These are phyloP conservation scores for Periconia macrospinosa DNA, from an alignment of 2,329 filamentous ascomycete species.

Conservation along the genomic window DNA sequence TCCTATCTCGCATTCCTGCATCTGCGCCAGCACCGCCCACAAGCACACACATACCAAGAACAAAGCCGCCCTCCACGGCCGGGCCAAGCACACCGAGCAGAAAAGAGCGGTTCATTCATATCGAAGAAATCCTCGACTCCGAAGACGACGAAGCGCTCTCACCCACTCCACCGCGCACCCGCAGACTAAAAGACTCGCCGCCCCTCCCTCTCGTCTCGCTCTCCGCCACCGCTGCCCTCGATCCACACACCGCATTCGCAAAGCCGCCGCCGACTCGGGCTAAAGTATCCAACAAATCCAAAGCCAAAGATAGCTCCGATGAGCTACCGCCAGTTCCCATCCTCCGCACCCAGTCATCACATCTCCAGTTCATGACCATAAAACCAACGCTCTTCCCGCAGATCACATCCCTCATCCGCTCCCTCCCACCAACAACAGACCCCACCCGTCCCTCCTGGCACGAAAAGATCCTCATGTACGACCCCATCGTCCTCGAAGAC, in stretches of 20 bases:
- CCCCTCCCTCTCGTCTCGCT: constrained; percentile 17
- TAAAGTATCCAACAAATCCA: neutral
- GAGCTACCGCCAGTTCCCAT: constrained; percentile 5
- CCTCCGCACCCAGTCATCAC: constrained; percentile 13
- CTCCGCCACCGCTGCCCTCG: neutral
- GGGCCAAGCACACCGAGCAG: constrained; percentile 15
- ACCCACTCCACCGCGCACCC: constrained; percentile 37
- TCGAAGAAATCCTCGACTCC: constrained; percentile 45
- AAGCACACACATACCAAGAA: neutral
- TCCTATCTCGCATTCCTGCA: constrained; percentile 4
- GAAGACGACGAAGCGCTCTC: constrained; percentile 40
- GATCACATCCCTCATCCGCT: constrained; percentile 54
- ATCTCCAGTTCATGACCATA: constrained; percentile 36
- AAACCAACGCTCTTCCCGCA: constrained; percentile 46
- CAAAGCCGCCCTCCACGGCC: constrained; percentile 3
- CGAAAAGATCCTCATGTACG: constrained; percentile 92
- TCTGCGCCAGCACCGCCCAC: constrained; percentile 4
- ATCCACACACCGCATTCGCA: neutral
- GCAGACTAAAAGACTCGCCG: constrained; percentile 15
- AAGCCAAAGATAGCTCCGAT: neutral
- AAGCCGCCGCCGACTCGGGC: neutral
- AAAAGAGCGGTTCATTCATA: constrained; percentile 29
- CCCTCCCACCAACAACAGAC: constrained; percentile 44
- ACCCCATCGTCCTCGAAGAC: constrained; percentile 87
- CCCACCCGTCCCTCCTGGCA: constrained; percentile 67